phyloP scores from a whole-genome alignment of 257 asterid species.

The Jacaranda copaia region DNA sequence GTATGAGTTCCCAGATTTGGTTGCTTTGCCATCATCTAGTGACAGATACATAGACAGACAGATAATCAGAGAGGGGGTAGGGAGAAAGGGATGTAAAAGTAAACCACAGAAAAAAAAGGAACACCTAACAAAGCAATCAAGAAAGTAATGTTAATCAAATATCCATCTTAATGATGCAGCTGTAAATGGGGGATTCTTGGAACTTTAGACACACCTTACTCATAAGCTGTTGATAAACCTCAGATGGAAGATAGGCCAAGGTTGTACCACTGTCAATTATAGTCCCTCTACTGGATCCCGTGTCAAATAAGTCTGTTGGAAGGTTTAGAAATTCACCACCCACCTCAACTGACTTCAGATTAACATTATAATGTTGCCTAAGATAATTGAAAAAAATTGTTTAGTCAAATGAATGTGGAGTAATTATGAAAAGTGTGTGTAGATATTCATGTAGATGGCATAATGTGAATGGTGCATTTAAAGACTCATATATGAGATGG shows the following conservation, averaged over 20 bases:
- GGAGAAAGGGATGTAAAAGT: slow-evolving; percentile 15
- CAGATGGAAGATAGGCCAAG: slow-evolving; percentile 88
- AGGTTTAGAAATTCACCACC: slow-evolving; percentile 73
- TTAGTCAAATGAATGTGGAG: background rate
- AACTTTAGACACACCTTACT: slow-evolving; percentile 48
- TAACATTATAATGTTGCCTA: slow-evolving; percentile 86
- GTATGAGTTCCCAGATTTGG: slow-evolving; percentile 62
- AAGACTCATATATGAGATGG: background rate
- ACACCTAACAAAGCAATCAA: slow-evolving; percentile 25
- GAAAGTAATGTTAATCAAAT: slow-evolving; percentile 24
- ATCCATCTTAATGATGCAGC: slow-evolving; percentile 13
- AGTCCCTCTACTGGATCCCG: slow-evolving; percentile 58
- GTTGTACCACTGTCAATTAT: slow-evolving; percentile 96
- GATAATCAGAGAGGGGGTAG: slow-evolving; percentile 23
- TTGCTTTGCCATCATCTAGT: slow-evolving; percentile 69
- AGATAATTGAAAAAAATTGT: slow-evolving; percentile 19
- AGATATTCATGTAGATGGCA: background rate
- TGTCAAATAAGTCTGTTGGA: slow-evolving; percentile 56
- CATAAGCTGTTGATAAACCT: slow-evolving; percentile 60
- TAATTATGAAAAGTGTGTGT: background rate
- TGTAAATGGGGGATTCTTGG: background rate
- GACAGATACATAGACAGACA: slow-evolving; percentile 21
- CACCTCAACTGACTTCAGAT: slow-evolving; percentile 74
- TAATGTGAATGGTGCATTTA: background rate
- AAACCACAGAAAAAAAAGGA: slow-evolving; percentile 16